Percentiles rank a stretch among this genome's conserved stretches.
Conservation (phyloP, 2,329 filamentous ascomycete genomes). For the Nannizziopsis barbatae region DNA sequence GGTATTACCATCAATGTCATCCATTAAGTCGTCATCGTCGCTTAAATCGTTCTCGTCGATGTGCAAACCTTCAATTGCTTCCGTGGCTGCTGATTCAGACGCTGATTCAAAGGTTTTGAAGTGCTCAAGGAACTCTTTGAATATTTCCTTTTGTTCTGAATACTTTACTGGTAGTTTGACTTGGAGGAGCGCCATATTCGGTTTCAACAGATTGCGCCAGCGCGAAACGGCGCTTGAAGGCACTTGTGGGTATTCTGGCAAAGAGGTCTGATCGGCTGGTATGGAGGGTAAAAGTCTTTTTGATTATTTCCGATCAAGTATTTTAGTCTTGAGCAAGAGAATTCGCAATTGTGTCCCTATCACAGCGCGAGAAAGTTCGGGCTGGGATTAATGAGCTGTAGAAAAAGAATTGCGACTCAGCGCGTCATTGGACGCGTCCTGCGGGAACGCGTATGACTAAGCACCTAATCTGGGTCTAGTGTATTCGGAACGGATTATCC, state of each 20-base stretch:
- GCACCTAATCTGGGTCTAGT: slow-evolving; percentile 13
- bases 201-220: too few relatives aligned
- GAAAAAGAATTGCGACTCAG: slow-evolving; percentile 6
- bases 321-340: too few relatives aligned
- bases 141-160: slow-evolving; percentile 63
- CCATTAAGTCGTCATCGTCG: slow-evolving; percentile 89
- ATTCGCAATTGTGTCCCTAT: too few relatives aligned
- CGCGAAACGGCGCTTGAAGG: too few relatives aligned
- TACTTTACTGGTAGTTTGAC: slow-evolving; percentile 76
- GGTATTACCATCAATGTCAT: slow-evolving; percentile 52
- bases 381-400: background rate
- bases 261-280: too few relatives aligned
- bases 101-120: slow-evolving; percentile 68
- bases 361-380: too few relatives aligned
- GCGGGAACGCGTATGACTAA: slow-evolving; percentile 9
- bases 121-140: slow-evolving; percentile 74
- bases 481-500: slow-evolving; percentile 25
- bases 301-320: too few relatives aligned
- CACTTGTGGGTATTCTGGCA: too few relatives aligned
- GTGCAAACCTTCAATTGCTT: slow-evolving; percentile 72
- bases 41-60: slow-evolving; percentile 77
- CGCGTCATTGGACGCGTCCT: slow-evolving; percentile 2
- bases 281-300: too few relatives aligned
- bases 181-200: slow-evolving; percentile 69
- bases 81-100: slow-evolving; percentile 56